Base-by-base conservation (phyloP, 352 stramenopile species). In the Phytophthora sp. region DNA sequence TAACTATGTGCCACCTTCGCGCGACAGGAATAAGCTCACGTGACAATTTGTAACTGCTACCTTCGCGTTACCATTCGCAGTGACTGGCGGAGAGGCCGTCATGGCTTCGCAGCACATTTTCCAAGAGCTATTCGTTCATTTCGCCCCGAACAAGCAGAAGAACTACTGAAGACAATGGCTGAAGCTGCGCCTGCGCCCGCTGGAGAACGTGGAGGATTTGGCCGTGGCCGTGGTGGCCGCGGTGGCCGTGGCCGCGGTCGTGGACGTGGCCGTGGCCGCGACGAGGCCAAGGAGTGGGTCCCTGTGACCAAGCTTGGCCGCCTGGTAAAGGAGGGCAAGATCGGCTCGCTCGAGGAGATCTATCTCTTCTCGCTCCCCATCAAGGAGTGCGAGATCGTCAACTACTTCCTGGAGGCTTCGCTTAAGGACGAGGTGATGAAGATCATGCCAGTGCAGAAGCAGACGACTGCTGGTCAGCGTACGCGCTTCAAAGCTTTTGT, bases 401-500 rank as follows among this genome's bases (percentile, higher is more conserved):
- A 99, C 84, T 92, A 98, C 82, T 99, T 99, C 85, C 80, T 99
- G 18, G 97, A 98, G 81, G 79, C 97, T 59, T 96, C 94, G 81
- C 96, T 99, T 59, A 98, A 99, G 80, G 98, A 99, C 80, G 98
- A 99, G 77, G 97, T 99, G 52, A 99, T 99, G 97, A 99, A 99
- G 91, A 99, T 99, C 89, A 99, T 99, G 96, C 97, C 98, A 60
- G 98, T 99, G 53, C 98, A 99, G 87, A 99, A 99, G 95, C 97
- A 99, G 87, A 99, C 96, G 50, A 98, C 96, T 41, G 98, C 98
- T 64, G 98, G 98, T 89, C 98, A 99, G 91, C 91, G 98, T 64
- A 99, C 98, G 70, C 93, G 98, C 63, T 99, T 99, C 94, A 99
- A 99, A 90, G 98, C 97, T 33, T 99, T 99, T 79, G 98, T 99